Base-by-base conservation (phyloP, 495 filamentous ascomycete species). In the Penicillium paradoxum region DNA sequence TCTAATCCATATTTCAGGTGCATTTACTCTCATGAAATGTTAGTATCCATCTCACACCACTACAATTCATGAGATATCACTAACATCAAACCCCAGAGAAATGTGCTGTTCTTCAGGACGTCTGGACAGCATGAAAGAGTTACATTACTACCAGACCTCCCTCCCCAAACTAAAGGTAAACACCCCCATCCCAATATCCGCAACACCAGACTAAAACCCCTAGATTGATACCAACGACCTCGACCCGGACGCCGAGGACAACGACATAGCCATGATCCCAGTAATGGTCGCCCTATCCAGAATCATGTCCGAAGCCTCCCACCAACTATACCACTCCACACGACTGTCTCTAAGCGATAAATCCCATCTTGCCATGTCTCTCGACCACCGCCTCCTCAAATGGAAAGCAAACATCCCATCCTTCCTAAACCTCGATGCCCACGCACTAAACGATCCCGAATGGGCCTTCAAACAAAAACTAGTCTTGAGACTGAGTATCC, bases 391-490 rank as follows among this genome's bases (percentile, higher is more conserved):
- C 25, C 29, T 66, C 11, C 38, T 51, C 9, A 37, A 36, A 9
- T 63, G 60, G 63, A 66, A 66, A 41, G 48, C 52, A 15, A 55
- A 41, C 2, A 39, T 63, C 9, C 63, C 63, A 0, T 2, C 15
- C 0, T 61, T 59, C 40, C 33, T 63, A 21, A 46, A 57, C 18
- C 45, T 60, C 6, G 63, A 63, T 49, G 49, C 42, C 7, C 45
- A 55, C 6, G 32, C 60, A 2, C 32, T 66, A 10, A 63, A 59
- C 27, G 63, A 66, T 27, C 54, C 60, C 4, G 60, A 66, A 41
- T 66, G 60, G 57, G 60, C 60, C 0, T 66, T 66, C n/a, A 63
- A 66, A 38, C 60, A 66, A 41, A 66, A 63, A 27, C 46, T 63
- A 27, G 63, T 63, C 2, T 41, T 66, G 34, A 45, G 51, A 43